phyloP scores from a whole-genome alignment of 2,329 filamentous ascomycete genomes.

The Hirsutella rhossiliensis region DNA sequence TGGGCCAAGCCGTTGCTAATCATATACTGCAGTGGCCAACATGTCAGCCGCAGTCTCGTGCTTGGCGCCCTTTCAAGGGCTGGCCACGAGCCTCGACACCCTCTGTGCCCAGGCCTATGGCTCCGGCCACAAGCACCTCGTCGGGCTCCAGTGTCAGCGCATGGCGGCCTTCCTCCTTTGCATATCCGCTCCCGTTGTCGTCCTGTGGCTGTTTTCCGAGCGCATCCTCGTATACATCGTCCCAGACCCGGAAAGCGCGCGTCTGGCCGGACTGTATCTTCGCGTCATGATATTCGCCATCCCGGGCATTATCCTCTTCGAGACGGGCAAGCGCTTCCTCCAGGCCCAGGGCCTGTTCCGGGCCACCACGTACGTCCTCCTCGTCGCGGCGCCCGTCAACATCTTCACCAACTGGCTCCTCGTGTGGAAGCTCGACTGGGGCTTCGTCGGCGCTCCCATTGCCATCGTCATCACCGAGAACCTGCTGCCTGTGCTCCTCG shows the following conservation, averaged over 20 bases:
- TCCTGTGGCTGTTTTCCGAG: slow-evolving; percentile 60
- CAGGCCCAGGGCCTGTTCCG: slow-evolving; percentile 75
- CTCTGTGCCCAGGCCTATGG: slow-evolving; percentile 91
- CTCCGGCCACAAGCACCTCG: slow-evolving; percentile 77
- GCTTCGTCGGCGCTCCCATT: slow-evolving; percentile 71
- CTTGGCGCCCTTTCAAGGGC: slow-evolving; percentile 67
- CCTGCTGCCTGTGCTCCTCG: slow-evolving; percentile 63
- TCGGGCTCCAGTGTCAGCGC: slow-evolving; percentile 69
- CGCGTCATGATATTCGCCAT: slow-evolving; percentile 60
- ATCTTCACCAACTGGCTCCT: slow-evolving; percentile 67
- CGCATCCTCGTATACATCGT: slow-evolving; percentile 41
- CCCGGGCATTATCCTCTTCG: slow-evolving; percentile 66
- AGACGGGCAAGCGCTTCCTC: slow-evolving; percentile 67
- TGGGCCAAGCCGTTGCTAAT: neutral
- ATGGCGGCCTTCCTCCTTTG: slow-evolving; percentile 69
- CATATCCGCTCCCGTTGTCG: slow-evolving; percentile 58
- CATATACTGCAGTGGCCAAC: slow-evolving; percentile 28
- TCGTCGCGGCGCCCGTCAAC: slow-evolving; percentile 67
- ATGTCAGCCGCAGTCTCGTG: slow-evolving; percentile 76
- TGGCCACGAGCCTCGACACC: slow-evolving; percentile 83
- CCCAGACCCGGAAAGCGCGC: slow-evolving; percentile 45
- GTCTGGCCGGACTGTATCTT: slow-evolving; percentile 60
- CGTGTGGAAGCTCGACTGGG: slow-evolving; percentile 58
- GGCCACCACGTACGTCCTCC: slow-evolving; percentile 64
- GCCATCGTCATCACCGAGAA: slow-evolving; percentile 70